A percentile compares a stretch with the other conserved stretches of the same genome.
phyloP scores from a whole-genome alignment of 169 alveolate species.

The Eimeria necatrix region DNA sequence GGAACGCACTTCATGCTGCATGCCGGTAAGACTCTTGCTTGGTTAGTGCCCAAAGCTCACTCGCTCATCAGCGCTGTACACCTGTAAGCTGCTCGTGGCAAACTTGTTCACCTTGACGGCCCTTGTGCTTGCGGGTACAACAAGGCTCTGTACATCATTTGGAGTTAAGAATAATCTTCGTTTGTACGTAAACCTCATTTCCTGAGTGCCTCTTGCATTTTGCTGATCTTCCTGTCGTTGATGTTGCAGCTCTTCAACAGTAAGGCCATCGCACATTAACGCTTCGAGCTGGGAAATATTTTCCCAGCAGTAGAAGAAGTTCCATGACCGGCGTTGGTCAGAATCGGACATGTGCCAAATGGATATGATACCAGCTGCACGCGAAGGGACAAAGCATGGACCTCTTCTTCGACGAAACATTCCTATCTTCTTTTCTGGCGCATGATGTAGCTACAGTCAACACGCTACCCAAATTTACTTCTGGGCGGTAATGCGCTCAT shows the following conservation, averaged over 20 bases:
- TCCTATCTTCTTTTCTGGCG: too few relatives aligned
- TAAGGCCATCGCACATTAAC: conserved; percentile 35
- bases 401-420: too few relatives aligned
- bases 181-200: conserved; percentile 52
- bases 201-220: neutral
- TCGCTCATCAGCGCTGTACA: conserved; percentile 65
- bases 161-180: conserved; percentile 40
- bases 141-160: neutral
- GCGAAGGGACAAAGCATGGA: neutral
- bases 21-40: too few relatives aligned
- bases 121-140: conserved; percentile 18
- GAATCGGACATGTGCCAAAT: conserved; percentile 41
- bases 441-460: too few relatives aligned
- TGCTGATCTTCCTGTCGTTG: neutral
- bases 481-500: too few relatives aligned
- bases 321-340: conserved; percentile 49
- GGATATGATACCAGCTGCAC: conserved; percentile 72
- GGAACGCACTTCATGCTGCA: too few relatives aligned
- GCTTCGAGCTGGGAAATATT: conserved; percentile 45
- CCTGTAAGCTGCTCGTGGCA: conserved; percentile 16
- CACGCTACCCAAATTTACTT: too few relatives aligned
- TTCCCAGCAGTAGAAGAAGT: conserved; percentile 73
- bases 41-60: neutral
- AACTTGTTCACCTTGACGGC: conserved; percentile 54
- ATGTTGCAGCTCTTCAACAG: conserved; percentile 30